Percentiles rank a stretch among this genome's conserved stretches.
phyloP scores from a whole-genome alignment of 352 stramenopile genomes.

The Hyaloperonospora arabidopsidis region DNA sequence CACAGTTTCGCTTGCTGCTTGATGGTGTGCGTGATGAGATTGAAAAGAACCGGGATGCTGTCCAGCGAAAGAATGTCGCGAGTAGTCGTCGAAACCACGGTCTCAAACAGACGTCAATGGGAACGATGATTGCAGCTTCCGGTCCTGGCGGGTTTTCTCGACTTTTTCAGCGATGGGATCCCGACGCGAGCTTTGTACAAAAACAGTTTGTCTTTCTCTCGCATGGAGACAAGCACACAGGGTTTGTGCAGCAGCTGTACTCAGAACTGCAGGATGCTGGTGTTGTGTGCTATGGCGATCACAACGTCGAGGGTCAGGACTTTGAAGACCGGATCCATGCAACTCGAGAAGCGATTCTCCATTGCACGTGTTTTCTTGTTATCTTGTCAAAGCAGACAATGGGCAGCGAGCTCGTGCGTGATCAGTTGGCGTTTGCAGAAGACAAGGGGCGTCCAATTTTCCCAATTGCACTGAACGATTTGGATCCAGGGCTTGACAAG shows the following conservation, averaged over 20 bases:
- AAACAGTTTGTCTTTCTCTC: constrained; percentile 71
- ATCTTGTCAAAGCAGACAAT: constrained; percentile 73
- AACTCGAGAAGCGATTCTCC: constrained; percentile 71
- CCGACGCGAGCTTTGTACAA: constrained; percentile 39
- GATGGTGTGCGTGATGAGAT: constrained; percentile 81
- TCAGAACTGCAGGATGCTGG: constrained; percentile 44
- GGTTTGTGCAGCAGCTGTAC: constrained; percentile 65
- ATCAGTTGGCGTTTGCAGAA: constrained; percentile 77
- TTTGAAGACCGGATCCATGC: constrained; percentile 71
- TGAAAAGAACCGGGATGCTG: constrained; percentile 55
- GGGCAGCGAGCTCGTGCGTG: constrained; percentile 60
- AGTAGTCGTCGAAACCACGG: constrained; percentile 21
- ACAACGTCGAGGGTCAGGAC: constrained; percentile 46
- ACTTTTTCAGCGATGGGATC: constrained; percentile 58
- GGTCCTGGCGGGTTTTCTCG: constrained; percentile 36
- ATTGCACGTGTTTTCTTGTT: constrained; percentile 70
- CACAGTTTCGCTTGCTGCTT: constrained; percentile 67
- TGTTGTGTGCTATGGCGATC: constrained; percentile 60
- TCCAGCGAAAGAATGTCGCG: constrained; percentile 35
- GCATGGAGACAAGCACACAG: constrained; percentile 61
- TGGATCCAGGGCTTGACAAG: constrained; percentile 66
- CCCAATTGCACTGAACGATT: constrained; percentile 68
- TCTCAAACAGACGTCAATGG: constrained; percentile 23
- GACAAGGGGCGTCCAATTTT: constrained; percentile 80
- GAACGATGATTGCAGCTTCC: constrained; percentile 20